Evolutionary conservation across 2,329 filamentous ascomycete species (phyloP), one percentile per base, ranked within the genome.

Genomic region (Phialemonium atrogriseum): DNA sequence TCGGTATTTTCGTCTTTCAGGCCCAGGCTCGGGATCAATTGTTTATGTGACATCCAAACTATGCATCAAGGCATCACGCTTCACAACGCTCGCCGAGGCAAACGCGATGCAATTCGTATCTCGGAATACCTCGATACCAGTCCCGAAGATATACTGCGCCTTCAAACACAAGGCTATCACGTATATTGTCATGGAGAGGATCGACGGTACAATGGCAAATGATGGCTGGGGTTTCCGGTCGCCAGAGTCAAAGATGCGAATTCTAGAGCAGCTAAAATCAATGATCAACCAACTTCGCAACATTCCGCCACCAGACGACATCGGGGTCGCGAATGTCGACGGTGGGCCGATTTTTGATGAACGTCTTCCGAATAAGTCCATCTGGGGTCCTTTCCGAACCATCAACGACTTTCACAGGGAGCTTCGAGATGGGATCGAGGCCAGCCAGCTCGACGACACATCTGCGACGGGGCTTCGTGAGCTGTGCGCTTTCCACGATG

Each of bases 101-200:
- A 44, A 46, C 23, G 47, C 60, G 3, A 60, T 68, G 49, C 39
- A 49, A 15, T 64, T 56, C 29, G 38, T 68, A 27, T 48, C 54
- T 5, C 27, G 47, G 11, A 48, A 62, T 30, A 68, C 62, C 5
- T 50, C 48, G n/a, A 52, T 68, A 15, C 63, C 61, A 5, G 59
- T 68, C 2, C 64, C 65, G 2, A 51, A 55, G 16, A 49, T 68
- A 2, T 50, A 62, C 38, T 60, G 46, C 37, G 52, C 60, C 10
- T 67, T 66, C 36, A 30, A 43, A 3, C 46, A 55, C 34, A 46
- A 51, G 16, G 50, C 46, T 13, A 34, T 37, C 10, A 43, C 54
- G 1, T 67, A 64, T 37, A 62, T 67, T 34, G 44, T 65, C 3
- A 68, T 67, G 60, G 45, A 55, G 20, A 33, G 50, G 24, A 52